Evolutionary conservation across 768 basidiomycete species (phyloP).

Genomic region (Tricholomella constricta): DNA sequence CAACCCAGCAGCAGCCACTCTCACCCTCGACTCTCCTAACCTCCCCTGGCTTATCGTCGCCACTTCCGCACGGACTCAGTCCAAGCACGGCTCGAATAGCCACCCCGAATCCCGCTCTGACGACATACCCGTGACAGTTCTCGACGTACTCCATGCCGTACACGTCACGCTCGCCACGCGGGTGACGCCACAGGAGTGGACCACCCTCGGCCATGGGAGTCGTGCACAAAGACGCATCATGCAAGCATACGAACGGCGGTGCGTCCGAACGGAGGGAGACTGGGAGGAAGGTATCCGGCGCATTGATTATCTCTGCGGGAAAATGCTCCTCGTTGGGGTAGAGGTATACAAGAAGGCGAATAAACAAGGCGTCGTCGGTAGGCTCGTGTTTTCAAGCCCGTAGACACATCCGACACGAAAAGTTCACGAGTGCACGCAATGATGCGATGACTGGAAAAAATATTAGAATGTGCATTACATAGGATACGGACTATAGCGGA

Average conservation of each 20-base stretch:
- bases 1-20: constrained; percentile 4
- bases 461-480: not conserved
- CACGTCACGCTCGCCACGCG: constrained; percentile 55
- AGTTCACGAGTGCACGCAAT: not conserved
- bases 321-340: constrained; percentile 60
- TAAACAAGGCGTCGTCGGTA: constrained; percentile 10
- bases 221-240: constrained; percentile 60
- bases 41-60: constrained; percentile 16
- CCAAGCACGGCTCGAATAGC: not conserved
- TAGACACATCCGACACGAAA: not conserved
- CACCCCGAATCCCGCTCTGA: not conserved
- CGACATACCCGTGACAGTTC: constrained; percentile 49
- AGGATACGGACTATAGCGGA: too few species aligned
- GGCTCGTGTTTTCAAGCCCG: constrained; percentile 12
- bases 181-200: constrained; percentile 70
- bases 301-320: constrained; percentile 66
- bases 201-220: constrained; percentile 54
- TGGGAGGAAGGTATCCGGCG: constrained; percentile 72
- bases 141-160: constrained; percentile 63
- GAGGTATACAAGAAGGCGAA: constrained; percentile 50
- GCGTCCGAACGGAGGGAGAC: constrained; percentile 58
- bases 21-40: constrained; percentile 7
- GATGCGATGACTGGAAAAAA: too few species aligned
- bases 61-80: not conserved
- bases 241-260: constrained; percentile 63